A percentile compares a stretch with the other conserved stretches of the same genome.
These are phyloP conservation scores for Cucurbita moschata DNA, from an alignment of 306 rosid species.

Conservation along the genomic window DNA sequence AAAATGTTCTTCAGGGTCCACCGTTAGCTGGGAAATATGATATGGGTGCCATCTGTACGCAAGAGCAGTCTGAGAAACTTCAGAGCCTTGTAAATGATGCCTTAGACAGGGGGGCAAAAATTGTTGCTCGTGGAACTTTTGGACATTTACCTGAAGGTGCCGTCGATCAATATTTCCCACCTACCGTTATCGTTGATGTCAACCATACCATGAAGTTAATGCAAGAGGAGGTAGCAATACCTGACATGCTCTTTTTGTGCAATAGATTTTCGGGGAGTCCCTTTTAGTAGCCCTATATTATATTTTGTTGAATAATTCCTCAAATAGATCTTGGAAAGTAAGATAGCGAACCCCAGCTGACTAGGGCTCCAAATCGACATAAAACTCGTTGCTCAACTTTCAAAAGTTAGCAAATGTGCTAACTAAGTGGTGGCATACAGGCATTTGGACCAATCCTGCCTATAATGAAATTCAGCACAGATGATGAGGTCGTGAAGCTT, in stretches of 20 bases:
- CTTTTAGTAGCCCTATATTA: not conserved
- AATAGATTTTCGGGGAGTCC: not conserved
- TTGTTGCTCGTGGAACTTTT: slow-evolving; percentile 72
- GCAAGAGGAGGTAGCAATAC: slow-evolving; percentile 79
- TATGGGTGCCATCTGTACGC: slow-evolving; percentile 94
- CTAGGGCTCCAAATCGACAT: not conserved
- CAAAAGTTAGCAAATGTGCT: not conserved
- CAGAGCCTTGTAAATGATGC: slow-evolving; percentile 75
- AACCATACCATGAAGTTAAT: slow-evolving; percentile 84
- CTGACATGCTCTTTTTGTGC: not conserved
- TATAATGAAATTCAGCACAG: slow-evolving; percentile 74
- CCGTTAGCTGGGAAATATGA: slow-evolving; percentile 76
- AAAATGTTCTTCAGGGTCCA: slow-evolving; percentile 57
- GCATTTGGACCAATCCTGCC: slow-evolving; percentile 93
- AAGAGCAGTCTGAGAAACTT: slow-evolving; percentile 92
- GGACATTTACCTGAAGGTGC: slow-evolving; percentile 86
- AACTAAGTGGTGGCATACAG: slow-evolving; percentile 17
- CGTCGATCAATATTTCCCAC: slow-evolving; percentile 83
- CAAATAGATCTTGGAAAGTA: not conserved
- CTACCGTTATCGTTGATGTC: slow-evolving; percentile 74
- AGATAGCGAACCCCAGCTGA: not conserved
- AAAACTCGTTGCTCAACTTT: not conserved
- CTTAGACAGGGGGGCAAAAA: slow-evolving; percentile 75
- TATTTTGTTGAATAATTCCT: not conserved
- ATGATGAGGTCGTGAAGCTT: slow-evolving; percentile 62